phyloP scores from a whole-genome alignment of 169 alveolate genomes.

The Plasmodium ovale region DNA sequence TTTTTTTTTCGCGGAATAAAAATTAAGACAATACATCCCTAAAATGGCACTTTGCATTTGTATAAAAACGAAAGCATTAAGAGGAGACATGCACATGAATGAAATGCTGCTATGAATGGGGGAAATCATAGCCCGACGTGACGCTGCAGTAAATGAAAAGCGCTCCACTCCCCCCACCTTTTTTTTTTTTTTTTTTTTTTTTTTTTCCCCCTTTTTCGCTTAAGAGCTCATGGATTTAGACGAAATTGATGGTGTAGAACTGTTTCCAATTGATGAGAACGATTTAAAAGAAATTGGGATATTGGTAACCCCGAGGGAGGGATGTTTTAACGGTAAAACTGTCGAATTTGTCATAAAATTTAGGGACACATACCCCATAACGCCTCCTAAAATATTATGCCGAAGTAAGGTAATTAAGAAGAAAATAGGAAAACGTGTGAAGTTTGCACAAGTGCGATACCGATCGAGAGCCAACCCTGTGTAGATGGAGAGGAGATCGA shows the following conservation, averaged over 20 bases:
- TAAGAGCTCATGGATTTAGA: constrained; percentile 67
- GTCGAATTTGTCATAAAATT: constrained; percentile 32
- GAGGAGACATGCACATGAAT: neutral
- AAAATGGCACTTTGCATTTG: neutral
- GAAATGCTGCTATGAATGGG: neutral
- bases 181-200: neutral
- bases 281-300: constrained; percentile 47
- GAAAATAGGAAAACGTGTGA: neutral
- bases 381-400: constrained; percentile 67
- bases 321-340: constrained; percentile 43
- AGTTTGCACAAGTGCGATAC: neutral
- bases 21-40: neutral
- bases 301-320: constrained; percentile 51
- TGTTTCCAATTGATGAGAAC: constrained; percentile 21
- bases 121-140: neutral
- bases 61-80: neutral
- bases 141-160: neutral
- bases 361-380: constrained; percentile 68
- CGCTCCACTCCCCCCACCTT: too few relatives aligned
- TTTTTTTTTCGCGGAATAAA: neutral
- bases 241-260: constrained; percentile 41
- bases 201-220: neutral
- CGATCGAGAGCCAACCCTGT: neutral
- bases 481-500: neutral
- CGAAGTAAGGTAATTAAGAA: constrained; percentile 32